Percentiles rank a stretch among this genome's conserved stretches.
These are phyloP conservation scores for Pezicula rhizophila DNA, from an alignment of 2,329 filamentous ascomycete species.

Conservation along the genomic window DNA sequence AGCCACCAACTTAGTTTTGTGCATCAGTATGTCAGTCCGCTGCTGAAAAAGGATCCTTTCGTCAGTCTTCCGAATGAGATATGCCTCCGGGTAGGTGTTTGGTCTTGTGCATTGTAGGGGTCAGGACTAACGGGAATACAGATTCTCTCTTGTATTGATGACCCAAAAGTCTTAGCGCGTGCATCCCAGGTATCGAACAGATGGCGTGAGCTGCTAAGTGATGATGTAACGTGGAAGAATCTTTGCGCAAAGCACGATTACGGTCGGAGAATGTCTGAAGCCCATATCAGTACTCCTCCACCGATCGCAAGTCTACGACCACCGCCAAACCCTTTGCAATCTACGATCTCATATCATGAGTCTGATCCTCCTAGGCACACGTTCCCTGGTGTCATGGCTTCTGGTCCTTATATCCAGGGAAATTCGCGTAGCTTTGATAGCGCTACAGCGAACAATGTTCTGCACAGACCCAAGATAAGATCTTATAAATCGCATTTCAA, in stretches of 20 bases:
- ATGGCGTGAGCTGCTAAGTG: conserved; percentile 88
- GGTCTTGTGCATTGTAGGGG: not conserved
- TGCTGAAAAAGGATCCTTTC: conserved; percentile 95
- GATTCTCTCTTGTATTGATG: conserved; percentile 95
- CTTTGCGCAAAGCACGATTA: conserved; percentile 96
- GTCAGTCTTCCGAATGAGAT: conserved; percentile 87
- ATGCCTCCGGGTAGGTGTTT: conserved; percentile 68
- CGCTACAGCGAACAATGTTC: conserved; percentile 30
- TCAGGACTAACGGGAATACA: conserved; percentile 31
- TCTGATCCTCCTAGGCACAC: conserved; percentile 28
- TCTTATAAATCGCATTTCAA: conserved; percentile 98
- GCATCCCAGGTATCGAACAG: conserved; percentile 93
- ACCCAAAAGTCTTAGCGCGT: conserved; percentile 86
- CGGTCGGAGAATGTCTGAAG: conserved; percentile 46
- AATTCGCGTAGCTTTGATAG: conserved; percentile 50
- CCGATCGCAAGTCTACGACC: conserved; percentile 17
- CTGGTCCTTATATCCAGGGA: conserved; percentile 26
- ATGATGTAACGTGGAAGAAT: conserved; percentile 98
- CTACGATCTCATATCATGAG: conserved; percentile 6
- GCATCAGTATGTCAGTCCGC: conserved; percentile 87
- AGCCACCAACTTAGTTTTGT: conserved; percentile 95
- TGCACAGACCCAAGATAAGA: conserved; percentile 56
- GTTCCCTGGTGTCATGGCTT: conserved; percentile 38
- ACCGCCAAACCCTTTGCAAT: conserved; percentile 22
- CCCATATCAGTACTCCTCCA: conserved; percentile 16